These are phyloP conservation scores for Pseudozyma thailandica DNA, from an alignment of 1,284 basidiomycete species.

Conservation along the genomic window DNA sequence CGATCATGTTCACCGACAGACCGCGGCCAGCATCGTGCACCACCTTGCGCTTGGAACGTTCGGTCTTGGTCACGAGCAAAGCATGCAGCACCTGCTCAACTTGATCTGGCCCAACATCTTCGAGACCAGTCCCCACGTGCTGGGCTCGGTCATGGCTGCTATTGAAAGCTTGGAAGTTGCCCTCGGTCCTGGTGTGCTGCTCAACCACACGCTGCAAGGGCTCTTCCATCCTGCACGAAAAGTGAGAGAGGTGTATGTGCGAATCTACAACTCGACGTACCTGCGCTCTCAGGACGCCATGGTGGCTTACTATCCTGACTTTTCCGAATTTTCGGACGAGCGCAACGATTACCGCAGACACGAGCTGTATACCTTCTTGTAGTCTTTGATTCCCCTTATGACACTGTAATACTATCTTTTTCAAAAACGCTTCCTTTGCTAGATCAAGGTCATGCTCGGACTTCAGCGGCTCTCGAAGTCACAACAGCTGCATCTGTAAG, in stretches of 20 bases:
- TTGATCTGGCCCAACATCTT: constrained; percentile 99
- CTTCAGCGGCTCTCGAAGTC: no score
- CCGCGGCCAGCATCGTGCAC: constrained; percentile 98
- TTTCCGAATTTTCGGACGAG: constrained; percentile 61
- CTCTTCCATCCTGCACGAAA: constrained; percentile 81
- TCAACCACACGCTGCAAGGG: constrained; percentile 76
- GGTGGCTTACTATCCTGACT: constrained; percentile 87
- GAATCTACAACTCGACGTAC: constrained; percentile 77
- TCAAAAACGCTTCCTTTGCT: neutral
- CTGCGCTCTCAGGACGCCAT: constrained; percentile 87
- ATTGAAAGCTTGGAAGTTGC: constrained; percentile 96
- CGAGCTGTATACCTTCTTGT: constrained; percentile 54
- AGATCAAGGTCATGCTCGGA: no score
- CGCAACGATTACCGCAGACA: constrained; percentile 62
- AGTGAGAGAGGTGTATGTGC: constrained; percentile 88
- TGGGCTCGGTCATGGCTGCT: constrained; percentile 79
- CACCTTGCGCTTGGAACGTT: constrained; percentile 96
- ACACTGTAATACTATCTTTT: neutral
- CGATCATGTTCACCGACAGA: constrained; percentile 97
- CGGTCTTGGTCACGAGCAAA: constrained; percentile 96
- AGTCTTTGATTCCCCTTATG: neutral
- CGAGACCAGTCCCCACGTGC: constrained; percentile 97
- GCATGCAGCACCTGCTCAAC: constrained; percentile 96
- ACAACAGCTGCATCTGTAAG: no score
- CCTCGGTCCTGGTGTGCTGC: constrained; percentile 88